These are phyloP conservation scores for Eucalyptus sp. DNA, from an alignment of 345 rosid genomes.

Conservation along the genomic window DNA sequence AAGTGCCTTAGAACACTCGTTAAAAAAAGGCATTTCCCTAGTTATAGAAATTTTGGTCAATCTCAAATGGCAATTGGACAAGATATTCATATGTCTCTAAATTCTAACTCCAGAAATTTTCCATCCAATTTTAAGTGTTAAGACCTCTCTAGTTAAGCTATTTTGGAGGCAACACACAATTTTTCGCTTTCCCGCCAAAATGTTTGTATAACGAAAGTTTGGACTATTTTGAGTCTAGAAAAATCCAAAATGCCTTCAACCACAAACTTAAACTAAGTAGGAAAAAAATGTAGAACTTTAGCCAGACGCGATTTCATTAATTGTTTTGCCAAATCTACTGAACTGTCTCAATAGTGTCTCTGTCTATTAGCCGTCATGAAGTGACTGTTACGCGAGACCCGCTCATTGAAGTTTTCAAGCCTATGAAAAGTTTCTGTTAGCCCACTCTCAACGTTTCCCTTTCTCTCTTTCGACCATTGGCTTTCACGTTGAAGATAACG, in stretches of 20 bases:
- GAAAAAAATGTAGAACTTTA: not conserved
- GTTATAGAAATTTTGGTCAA: too few relatives aligned
- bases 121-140: not conserved
- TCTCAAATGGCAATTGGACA: not conserved
- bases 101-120: not conserved
- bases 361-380: not conserved
- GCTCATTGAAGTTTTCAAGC: not conserved
- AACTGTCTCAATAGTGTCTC: not conserved
- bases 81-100: not conserved
- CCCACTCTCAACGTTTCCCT: not conserved
- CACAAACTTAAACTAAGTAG: not conserved
- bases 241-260: not conserved
- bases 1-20: not conserved
- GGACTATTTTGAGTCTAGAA: not conserved
- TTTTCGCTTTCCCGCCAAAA: not conserved
- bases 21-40: not conserved
- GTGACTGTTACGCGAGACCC: too few relatives aligned
- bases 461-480: not conserved
- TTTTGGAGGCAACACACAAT: not conserved
- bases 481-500: not conserved
- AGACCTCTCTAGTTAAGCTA: not conserved
- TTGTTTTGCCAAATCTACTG: not conserved
- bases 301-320: not conserved
- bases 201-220: not conserved
- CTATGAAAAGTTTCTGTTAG: not conserved